These are phyloP conservation scores for Corniculantispora saksenae DNA, from an alignment of 2,329 filamentous ascomycete genomes.

Conservation along the genomic window DNA sequence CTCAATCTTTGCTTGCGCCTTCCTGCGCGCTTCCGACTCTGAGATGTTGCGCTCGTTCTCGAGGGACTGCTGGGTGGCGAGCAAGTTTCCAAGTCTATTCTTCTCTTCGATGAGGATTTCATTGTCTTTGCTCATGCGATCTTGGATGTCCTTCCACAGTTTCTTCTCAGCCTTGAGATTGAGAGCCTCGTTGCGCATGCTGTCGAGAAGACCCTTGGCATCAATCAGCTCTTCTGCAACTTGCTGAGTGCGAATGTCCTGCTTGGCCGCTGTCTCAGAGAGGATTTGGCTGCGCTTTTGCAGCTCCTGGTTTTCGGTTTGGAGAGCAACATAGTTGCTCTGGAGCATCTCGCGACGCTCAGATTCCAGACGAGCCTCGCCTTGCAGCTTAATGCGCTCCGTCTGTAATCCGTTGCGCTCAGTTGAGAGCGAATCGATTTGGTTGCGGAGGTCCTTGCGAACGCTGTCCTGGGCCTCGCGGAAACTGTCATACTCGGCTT, in stretches of 20 bases:
- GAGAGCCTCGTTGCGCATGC: slow-evolving; percentile 84
- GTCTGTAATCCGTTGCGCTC: slow-evolving; percentile 83
- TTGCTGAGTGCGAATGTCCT: slow-evolving; percentile 87
- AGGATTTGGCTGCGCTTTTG: slow-evolving; percentile 78
- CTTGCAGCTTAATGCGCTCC: slow-evolving; percentile 76
- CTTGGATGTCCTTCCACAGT: slow-evolving; percentile 91
- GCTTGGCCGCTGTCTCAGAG: slow-evolving; percentile 82
- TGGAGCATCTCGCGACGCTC: slow-evolving; percentile 90
- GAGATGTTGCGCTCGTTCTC: slow-evolving; percentile 88
- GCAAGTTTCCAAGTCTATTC: slow-evolving; percentile 76
- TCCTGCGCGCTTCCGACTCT: slow-evolving; percentile 78
- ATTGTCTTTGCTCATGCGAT: slow-evolving; percentile 84
- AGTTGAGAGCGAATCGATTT: slow-evolving; percentile 76
- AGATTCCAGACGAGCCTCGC: slow-evolving; percentile 77
- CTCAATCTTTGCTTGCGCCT: slow-evolving; percentile 77
- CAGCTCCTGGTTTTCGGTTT: slow-evolving; percentile 81
- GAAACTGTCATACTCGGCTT: slow-evolving; percentile 86
- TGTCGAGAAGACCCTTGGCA: slow-evolving; percentile 77
- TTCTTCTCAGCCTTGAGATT: slow-evolving; percentile 95
- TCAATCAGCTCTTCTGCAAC: slow-evolving; percentile 92
- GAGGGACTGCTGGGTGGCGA: slow-evolving; percentile 82
- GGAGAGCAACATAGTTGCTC: slow-evolving; percentile 79
- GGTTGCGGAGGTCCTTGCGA: slow-evolving; percentile 77
- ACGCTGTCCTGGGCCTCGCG: slow-evolving; percentile 83
- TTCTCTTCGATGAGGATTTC: slow-evolving; percentile 83